Percentiles rank a stretch among this genome's conserved stretches.
phyloP scores from a whole-genome alignment of 108 stramenopile genomes.

The Bacterosira constricta region DNA sequence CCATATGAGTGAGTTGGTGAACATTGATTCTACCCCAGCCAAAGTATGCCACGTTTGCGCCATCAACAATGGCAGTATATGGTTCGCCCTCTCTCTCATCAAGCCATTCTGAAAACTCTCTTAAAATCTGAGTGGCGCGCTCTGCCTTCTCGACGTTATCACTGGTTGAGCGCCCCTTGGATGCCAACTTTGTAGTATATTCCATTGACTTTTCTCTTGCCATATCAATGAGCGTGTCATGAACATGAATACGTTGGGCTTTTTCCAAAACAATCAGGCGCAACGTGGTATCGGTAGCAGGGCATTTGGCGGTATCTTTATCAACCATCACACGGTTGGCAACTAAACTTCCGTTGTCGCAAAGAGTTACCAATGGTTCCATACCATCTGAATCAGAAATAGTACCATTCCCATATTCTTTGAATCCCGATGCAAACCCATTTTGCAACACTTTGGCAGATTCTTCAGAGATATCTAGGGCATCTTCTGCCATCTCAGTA shows the following conservation, averaged over 20 bases:
- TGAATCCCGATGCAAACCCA: slow-evolving; percentile 45
- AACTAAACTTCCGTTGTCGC: slow-evolving; percentile 19
- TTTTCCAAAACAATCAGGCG: slow-evolving; percentile 49
- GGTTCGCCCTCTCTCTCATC: slow-evolving; percentile 33
- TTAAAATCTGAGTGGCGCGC: slow-evolving; percentile 40
- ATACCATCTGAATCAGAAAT: slow-evolving; percentile 39
- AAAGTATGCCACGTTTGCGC: slow-evolving; percentile 56
- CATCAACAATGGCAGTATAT: slow-evolving; percentile 48
- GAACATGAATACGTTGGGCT: slow-evolving; percentile 40
- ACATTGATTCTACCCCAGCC: slow-evolving; percentile 53
- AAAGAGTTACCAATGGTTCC: slow-evolving; percentile 6
- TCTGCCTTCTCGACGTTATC: slow-evolving; percentile 49
- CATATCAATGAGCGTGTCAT: slow-evolving; percentile 49
- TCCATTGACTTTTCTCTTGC: slow-evolving; percentile 46
- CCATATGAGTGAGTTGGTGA: slow-evolving; percentile 58
- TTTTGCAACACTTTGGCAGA: slow-evolving; percentile 28
- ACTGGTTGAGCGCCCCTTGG: slow-evolving; percentile 35
- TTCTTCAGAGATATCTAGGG: slow-evolving; percentile 50
- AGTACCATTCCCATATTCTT: slow-evolving; percentile 18
- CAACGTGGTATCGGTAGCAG: slow-evolving; percentile 48
- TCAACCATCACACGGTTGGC: slow-evolving; percentile 46
- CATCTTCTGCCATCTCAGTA: slow-evolving; percentile 54
- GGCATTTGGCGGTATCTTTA: slow-evolving; percentile 38
- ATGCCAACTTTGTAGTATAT: slow-evolving; percentile 40
- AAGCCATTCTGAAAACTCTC: slow-evolving; percentile 52